A percentile compares a stretch with the other conserved stretches of the same genome.
phyloP scores from a whole-genome alignment of 805 yeast species.

The Hanseniaspora thailandica region DNA sequence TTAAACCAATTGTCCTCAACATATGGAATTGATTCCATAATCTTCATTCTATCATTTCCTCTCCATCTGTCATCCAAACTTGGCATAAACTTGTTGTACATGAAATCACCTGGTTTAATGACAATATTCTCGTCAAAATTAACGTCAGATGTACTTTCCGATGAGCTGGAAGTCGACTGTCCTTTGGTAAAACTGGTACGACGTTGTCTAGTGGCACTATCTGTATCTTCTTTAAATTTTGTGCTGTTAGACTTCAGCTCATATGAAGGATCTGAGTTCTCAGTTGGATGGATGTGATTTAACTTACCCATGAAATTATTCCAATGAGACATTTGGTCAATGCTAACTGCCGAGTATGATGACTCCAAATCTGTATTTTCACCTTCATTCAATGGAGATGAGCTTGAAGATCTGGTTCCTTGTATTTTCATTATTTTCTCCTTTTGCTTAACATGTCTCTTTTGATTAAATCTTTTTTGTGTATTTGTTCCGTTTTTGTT shows the following conservation, averaged over 20 bases:
- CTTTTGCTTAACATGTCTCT: conserved; percentile 4
- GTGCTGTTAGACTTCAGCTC: neutral
- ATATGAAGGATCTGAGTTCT: neutral
- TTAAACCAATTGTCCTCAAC: conserved; percentile 23
- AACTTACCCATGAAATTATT: neutral
- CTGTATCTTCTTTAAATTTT: neutral
- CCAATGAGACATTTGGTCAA: conserved; percentile 6
- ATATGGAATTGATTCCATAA: conserved; percentile 33
- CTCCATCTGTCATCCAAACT: conserved; percentile 52
- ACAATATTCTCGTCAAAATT: neutral
- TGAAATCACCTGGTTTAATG: neutral
- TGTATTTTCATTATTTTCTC: neutral
- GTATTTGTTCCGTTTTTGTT: conserved; percentile 3
- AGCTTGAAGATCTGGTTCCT: neutral
- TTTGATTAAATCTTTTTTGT: conserved; percentile 7
- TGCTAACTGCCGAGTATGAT: neutral
- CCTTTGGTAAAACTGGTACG: neutral
- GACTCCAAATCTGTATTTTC: neutral
- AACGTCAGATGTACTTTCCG: neutral
- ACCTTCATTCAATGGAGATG: neutral
- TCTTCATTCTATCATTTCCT: conserved; percentile 53
- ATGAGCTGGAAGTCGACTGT: neutral
- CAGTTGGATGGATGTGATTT: neutral
- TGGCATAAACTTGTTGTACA: conserved; percentile 24
- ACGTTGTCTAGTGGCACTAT: neutral